Evolutionary conservation across 805 yeast species (phyloP).

Genomic region (Zygosaccharomyces bisporus): DNA sequence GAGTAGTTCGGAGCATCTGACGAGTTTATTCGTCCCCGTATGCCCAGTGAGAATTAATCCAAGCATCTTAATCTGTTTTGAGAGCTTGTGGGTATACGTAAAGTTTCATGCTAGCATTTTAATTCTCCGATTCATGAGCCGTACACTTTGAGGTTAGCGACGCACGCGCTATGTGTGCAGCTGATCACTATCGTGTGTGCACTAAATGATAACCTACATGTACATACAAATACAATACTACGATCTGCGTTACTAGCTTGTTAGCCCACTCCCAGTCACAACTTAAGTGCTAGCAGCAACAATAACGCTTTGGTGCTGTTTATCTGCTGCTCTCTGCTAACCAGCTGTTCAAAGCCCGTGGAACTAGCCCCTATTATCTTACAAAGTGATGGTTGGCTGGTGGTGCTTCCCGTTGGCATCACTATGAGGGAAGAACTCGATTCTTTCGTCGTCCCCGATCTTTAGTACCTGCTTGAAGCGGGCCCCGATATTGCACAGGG

Average conservation of each 20-base stretch:
- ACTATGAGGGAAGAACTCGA: slow-evolving; percentile 59
- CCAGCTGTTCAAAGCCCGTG: not conserved
- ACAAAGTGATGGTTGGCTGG: slow-evolving; percentile 35
- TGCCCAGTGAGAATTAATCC: too few relatives aligned
- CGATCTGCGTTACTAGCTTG: not conserved
- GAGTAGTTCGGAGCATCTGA: too few relatives aligned
- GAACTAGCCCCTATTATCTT: slow-evolving; percentile 18
- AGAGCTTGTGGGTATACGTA: too few relatives aligned
- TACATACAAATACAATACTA: slow-evolving; percentile 8
- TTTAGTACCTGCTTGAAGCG: slow-evolving; percentile 82
- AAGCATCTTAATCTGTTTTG: too few relatives aligned
- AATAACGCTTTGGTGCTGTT: too few relatives aligned
- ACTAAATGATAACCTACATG: slow-evolving; percentile 10
- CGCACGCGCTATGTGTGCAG: not conserved
- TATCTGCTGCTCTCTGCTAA: not conserved
- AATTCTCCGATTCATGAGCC: not conserved
- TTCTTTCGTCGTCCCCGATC: slow-evolving; percentile 65
- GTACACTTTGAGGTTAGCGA: not conserved
- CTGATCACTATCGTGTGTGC: slow-evolving; percentile 1
- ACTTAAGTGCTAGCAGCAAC: not conserved
- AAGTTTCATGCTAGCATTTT: not conserved
- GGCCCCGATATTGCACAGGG: slow-evolving; percentile 73
- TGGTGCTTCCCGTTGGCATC: slow-evolving; percentile 35
- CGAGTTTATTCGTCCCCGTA: too few relatives aligned
- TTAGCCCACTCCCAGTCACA: not conserved